Conservation (phyloP, 768 basidiomycete species). For the Phanerochaete carnosa region DNA sequence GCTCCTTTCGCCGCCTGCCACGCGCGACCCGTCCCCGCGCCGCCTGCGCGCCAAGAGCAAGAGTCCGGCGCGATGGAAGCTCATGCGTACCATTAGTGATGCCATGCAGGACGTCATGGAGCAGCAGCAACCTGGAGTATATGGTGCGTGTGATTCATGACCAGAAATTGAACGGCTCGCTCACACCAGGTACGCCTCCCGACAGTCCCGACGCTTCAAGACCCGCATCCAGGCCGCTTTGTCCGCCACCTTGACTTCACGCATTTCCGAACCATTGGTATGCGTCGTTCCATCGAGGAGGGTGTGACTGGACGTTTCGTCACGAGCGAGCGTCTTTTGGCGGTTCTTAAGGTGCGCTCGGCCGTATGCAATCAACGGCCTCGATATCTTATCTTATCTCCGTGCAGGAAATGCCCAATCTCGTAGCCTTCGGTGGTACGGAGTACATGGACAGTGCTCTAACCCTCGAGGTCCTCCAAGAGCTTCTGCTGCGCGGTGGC, state of each 20-base stretch:
- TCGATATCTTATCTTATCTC: not conserved
- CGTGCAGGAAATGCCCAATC: constrained; percentile 80
- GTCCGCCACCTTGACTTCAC: constrained; percentile 91
- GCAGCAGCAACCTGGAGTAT: constrained; percentile 60
- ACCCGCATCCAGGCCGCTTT: constrained; percentile 74
- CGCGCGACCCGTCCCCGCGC: constrained; percentile 80
- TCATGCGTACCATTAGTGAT: constrained; percentile 74
- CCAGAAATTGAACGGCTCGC: not conserved
- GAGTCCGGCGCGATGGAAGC: constrained; percentile 81
- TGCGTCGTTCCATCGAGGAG: constrained; percentile 90
- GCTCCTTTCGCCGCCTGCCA: constrained; percentile 72
- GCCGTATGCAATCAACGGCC: constrained; percentile 11
- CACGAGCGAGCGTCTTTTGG: constrained; percentile 80
- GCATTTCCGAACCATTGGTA: constrained; percentile 95
- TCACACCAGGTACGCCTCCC: not conserved
- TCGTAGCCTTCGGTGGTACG: constrained; percentile 88
- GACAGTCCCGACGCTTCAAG: constrained; percentile 29
- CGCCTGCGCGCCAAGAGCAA: constrained; percentile 74
- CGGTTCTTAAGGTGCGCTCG: constrained; percentile 62
- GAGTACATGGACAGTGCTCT: constrained; percentile 98
- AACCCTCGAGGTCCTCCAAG: constrained; percentile 79
- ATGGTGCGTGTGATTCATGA: constrained; percentile 45
- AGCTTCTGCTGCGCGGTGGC: constrained; percentile 84
- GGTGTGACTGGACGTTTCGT: constrained; percentile 89
- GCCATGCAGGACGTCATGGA: constrained; percentile 73